Percentiles rank a stretch among this genome's conserved stretches.
These are phyloP conservation scores for Kazachstania taianensis DNA, from an alignment of 805 yeast species.

Conservation along the genomic window DNA sequence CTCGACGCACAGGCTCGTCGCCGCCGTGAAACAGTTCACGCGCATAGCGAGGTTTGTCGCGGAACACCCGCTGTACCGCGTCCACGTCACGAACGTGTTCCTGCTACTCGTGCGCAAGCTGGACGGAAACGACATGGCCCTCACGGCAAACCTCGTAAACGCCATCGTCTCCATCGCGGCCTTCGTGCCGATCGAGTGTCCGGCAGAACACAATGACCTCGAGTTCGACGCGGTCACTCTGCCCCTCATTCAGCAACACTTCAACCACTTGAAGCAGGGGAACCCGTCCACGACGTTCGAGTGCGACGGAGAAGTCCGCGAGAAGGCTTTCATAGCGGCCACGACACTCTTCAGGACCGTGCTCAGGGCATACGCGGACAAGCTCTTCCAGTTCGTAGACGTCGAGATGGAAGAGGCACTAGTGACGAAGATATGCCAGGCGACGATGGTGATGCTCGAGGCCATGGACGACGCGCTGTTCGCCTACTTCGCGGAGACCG, in stretches of 20 bases:
- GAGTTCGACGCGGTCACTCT: constrained; percentile 32
- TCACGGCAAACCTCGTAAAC: constrained; percentile 62
- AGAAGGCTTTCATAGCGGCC: constrained; percentile 58
- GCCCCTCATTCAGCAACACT: constrained; percentile 57
- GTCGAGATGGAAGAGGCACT: constrained; percentile 32
- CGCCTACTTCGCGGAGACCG: constrained; percentile 32
- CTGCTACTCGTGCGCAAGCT: constrained; percentile 67
- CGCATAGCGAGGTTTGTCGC: constrained; percentile 61
- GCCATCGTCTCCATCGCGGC: constrained; percentile 62
- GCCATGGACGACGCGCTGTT: constrained; percentile 52
- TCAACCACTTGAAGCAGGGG: constrained; percentile 37
- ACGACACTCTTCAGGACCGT: constrained; percentile 59
- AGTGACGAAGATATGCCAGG: constrained; percentile 34
- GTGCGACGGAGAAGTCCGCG: constrained; percentile 37
- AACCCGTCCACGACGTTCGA: constrained; percentile 40
- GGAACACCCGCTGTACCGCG: constrained; percentile 49
- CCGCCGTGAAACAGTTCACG: constrained; percentile 60
- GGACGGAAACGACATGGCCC: constrained; percentile 79
- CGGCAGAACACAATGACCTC: constrained; percentile 30
- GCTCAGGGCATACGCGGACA: constrained; percentile 46
- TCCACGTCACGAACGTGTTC: constrained; percentile 68
- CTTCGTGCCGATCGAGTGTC: constrained; percentile 61
- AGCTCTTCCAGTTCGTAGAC: constrained; percentile 56
- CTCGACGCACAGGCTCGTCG: constrained; percentile 70
- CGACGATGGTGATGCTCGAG: constrained; percentile 42